phyloP scores from a whole-genome alignment of 495 filamentous ascomycete genomes.

The Aspergillus saccharolyticus region DNA sequence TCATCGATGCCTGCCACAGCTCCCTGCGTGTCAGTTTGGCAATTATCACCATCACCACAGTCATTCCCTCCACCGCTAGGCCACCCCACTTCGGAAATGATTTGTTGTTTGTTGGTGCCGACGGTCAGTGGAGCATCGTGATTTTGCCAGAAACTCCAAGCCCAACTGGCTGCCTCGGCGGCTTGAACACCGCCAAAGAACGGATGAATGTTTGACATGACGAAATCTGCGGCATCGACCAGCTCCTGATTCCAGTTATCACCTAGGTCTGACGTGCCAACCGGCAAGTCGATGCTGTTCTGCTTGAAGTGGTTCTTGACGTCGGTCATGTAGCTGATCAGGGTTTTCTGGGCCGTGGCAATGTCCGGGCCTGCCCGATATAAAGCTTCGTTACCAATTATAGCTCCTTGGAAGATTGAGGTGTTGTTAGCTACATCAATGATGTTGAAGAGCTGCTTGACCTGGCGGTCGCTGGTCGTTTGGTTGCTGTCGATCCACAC shows the following conservation, averaged over 20 bases:
- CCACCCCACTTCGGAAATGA: conserved; percentile 93
- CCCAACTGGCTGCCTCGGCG: conserved; percentile 72
- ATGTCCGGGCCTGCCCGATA: conserved; percentile 53
- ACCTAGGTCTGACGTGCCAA: conserved; percentile 89
- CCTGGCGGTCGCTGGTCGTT: conserved; percentile 77
- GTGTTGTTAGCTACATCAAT: conserved; percentile 61
- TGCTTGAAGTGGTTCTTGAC: conserved; percentile 69
- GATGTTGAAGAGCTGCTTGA: conserved; percentile 74
- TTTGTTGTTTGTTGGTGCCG: conserved; percentile 53
- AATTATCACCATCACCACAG: conserved; percentile 57
- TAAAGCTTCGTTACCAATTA: conserved; percentile 92
- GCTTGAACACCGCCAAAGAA: conserved; percentile 84
- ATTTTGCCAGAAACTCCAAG: conserved; percentile 69
- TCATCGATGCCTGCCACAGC: conserved; percentile 74
- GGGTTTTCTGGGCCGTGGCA: conserved; percentile 57
- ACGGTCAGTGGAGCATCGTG: conserved; percentile 57
- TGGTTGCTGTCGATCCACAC: conserved; percentile 87
- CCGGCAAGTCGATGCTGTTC: conserved; percentile 59
- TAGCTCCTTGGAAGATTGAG: conserved; percentile 73
- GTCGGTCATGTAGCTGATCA: conserved; percentile 59
- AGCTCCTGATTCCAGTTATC: conserved; percentile 75
- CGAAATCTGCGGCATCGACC: conserved; percentile 65
- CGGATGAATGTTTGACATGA: conserved; percentile 97
- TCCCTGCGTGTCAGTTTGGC: conserved; percentile 49
- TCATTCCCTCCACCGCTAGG: conserved; percentile 77